These are phyloP conservation scores for Closterium sp. DNA, from an alignment of 139 green algal species.

Conservation along the genomic window DNA sequence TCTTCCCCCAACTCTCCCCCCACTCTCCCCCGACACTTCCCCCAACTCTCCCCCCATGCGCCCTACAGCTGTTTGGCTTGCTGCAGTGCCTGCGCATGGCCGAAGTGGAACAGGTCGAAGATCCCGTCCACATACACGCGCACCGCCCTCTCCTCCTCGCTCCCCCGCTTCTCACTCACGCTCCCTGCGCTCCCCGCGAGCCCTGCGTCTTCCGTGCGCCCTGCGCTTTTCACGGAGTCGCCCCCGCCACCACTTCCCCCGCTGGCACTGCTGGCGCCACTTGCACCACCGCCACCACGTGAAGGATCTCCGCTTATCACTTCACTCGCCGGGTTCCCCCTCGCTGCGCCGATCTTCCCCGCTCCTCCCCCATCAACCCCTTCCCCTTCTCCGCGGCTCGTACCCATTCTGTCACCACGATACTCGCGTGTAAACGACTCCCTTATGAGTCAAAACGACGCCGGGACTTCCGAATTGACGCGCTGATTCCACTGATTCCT, in stretches of 20 bases:
- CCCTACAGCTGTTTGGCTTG: slow-evolving; percentile 82
- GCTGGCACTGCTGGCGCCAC: no score
- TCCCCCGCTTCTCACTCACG: neutral
- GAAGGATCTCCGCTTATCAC: neutral
- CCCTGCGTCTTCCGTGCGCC: neutral
- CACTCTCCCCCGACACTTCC: no score
- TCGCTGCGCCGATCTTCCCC: neutral
- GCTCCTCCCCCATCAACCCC: neutral
- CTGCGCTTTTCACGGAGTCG: neutral
- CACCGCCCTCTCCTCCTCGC: slow-evolving; percentile 39
- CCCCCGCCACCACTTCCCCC: neutral
- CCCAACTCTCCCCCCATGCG: neutral
- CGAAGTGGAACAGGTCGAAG: slow-evolving; percentile 90
- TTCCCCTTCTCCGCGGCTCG: neutral
- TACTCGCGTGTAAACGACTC: no score
- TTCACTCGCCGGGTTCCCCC: neutral
- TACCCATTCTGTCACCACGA: neutral
- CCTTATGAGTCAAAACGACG: no score
- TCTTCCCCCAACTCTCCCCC: neutral
- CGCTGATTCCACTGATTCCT: no score
- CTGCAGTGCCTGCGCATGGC: slow-evolving; percentile 82
- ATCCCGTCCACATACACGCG: slow-evolving; percentile 86
- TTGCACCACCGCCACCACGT: neutral
- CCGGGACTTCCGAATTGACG: no score
- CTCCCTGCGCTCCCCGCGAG: neutral